A percentile compares a stretch with the other conserved stretches of the same genome.
Evolutionary conservation across 306 rosid genomes (phyloP).

Genomic region (Casuarina equisetifolia): DNA sequence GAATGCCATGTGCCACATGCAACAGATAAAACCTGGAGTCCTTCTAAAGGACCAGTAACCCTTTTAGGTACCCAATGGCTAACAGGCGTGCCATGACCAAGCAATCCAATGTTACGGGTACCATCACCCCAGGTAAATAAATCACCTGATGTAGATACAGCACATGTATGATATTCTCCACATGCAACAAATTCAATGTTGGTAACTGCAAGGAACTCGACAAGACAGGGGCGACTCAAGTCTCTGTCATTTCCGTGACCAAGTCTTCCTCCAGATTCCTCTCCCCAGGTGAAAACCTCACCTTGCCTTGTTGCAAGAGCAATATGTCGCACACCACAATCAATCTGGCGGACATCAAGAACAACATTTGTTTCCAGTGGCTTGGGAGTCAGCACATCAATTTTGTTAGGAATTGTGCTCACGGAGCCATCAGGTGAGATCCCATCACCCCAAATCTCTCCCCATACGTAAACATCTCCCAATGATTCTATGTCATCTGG

Average conservation of each 20-base stretch:
- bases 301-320: conserved; percentile 94
- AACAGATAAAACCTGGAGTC: conserved; percentile 79
- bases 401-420: conserved; percentile 46
- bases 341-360: conserved; percentile 84
- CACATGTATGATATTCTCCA: conserved; percentile 93
- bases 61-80: conserved; percentile 86
- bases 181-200: conserved; percentile 70
- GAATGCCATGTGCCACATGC: conserved; percentile 97
- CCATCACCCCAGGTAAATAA: conserved; percentile 96
- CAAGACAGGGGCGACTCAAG: conserved; percentile 61
- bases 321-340: conserved; percentile 73
- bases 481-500: conserved; percentile 91
- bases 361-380: conserved; percentile 79
- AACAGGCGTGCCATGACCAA: conserved; percentile 83
- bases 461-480: conserved; percentile 94
- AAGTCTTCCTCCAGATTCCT: conserved; percentile 88
- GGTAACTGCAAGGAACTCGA: conserved; percentile 67
- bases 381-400: conserved; percentile 70
- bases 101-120: conserved; percentile 71
- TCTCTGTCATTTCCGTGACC: conserved; percentile 85
- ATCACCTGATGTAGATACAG: conserved; percentile 70
- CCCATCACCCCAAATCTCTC: conserved; percentile 76
- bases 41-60: conserved; percentile 66
- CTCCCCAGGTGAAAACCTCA: conserved; percentile 99
- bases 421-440: conserved; percentile 52